Percentiles rank a stretch among this genome's conserved stretches.
Conservation (phyloP, 306 rosid species). For the Heteromeles arbutifolia region DNA sequence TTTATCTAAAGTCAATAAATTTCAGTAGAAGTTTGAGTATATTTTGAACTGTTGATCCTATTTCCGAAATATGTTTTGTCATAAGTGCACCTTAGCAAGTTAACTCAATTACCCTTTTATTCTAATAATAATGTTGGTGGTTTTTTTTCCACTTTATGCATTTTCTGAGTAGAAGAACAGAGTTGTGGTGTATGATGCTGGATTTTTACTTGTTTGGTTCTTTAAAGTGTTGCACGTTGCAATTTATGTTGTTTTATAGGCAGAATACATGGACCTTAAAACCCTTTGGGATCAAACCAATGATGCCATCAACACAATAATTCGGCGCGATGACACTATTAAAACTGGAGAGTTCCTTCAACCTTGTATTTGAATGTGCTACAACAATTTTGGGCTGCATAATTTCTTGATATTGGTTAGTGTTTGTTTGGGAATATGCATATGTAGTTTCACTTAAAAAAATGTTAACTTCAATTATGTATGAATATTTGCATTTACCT, state of each 20-base stretch:
- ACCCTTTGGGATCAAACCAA: constrained; percentile 56
- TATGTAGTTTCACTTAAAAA: not conserved
- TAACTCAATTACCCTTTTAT: too few species aligned
- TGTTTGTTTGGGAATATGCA: not conserved
- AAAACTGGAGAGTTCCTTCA: constrained; percentile 63
- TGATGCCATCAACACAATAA: constrained; percentile 61
- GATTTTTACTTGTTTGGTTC: not conserved
- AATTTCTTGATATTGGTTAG: not conserved
- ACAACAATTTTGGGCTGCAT: not conserved
- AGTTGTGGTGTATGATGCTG: not conserved
- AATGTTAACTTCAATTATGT: not conserved
- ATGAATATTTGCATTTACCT: not conserved
- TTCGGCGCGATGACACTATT: constrained; percentile 45
- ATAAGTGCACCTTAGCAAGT: constrained; percentile 38
- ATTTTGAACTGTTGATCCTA: not conserved
- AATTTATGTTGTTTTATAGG: constrained; percentile 30
- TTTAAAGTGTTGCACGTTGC: constrained; percentile 7
- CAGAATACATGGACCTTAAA: constrained; percentile 59
- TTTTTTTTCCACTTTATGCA: not conserved
- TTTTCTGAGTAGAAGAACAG: not conserved
- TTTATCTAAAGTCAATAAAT: not conserved
- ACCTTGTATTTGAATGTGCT: constrained; percentile 90
- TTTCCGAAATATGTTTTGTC: not conserved
- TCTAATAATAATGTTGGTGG: too few species aligned
- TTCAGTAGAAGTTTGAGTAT: not conserved